phyloP scores from a whole-genome alignment of 139 green algal genomes.

The Eudorina sp. region DNA sequence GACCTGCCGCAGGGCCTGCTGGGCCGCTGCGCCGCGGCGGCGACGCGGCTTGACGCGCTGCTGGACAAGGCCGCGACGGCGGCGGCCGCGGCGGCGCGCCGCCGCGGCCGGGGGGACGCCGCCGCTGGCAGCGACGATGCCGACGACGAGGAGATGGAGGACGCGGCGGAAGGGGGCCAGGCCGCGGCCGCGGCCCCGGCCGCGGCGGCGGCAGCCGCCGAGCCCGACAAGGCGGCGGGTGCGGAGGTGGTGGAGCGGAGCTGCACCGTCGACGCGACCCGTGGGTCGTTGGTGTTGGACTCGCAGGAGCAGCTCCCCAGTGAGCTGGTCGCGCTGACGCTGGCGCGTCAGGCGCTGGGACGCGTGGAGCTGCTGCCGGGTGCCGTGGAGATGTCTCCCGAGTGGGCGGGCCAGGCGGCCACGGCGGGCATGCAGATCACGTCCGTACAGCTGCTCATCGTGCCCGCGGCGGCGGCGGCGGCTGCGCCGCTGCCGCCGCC shows the following conservation, averaged over 20 bases:
- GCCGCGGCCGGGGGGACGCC: no score
- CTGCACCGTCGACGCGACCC: not conserved
- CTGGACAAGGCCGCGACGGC: not conserved
- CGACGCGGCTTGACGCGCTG: not conserved
- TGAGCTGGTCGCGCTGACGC: slow-evolving; percentile 28
- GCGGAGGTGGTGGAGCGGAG: not conserved
- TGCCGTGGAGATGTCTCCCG: not conserved
- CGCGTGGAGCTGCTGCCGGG: slow-evolving; percentile 9
- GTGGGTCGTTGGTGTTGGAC: not conserved
- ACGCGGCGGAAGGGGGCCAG: not conserved
- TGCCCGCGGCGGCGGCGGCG: no score
- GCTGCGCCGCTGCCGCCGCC: not conserved
- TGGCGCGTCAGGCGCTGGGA: slow-evolving; percentile 30
- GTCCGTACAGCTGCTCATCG: not conserved
- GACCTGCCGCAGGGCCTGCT: slow-evolving; percentile 23
- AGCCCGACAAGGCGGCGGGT: not conserved
- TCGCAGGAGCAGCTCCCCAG: not conserved
- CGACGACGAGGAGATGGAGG: not conserved
- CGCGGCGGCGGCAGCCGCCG: not conserved
- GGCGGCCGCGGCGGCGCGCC: no score
- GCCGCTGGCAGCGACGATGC: no score
- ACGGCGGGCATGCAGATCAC: not conserved
- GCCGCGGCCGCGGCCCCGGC: not conserved
- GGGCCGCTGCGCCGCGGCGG: not conserved
- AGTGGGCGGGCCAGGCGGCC: not conserved